phyloP scores from a whole-genome alignment of 805 yeast genomes.

The Ogataea polymorpha region DNA sequence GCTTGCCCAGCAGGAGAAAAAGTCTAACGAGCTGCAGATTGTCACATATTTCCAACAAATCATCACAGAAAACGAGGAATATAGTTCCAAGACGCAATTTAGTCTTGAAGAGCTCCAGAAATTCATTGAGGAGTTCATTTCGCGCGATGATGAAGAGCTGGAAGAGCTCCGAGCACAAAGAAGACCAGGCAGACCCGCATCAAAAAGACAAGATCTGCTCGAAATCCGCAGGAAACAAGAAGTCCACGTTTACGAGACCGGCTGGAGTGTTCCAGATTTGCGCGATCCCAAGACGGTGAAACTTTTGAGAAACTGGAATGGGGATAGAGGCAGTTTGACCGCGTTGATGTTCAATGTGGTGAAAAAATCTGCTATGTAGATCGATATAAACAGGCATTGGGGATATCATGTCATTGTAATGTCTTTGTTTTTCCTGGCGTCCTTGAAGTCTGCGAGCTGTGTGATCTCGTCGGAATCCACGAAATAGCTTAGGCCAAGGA shows the following conservation, averaged over 20 bases:
- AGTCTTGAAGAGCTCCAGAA: slow-evolving; percentile 55
- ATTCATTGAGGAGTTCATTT: slow-evolving; percentile 59
- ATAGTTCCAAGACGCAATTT: slow-evolving; percentile 41
- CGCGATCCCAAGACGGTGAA: slow-evolving; percentile 56
- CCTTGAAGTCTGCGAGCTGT: slow-evolving; percentile 7
- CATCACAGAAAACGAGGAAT: slow-evolving; percentile 37
- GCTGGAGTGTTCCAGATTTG: slow-evolving; percentile 71
- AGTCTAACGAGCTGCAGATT: slow-evolving; percentile 57
- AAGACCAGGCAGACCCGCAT: slow-evolving; percentile 85
- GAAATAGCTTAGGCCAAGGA: slow-evolving; percentile 29
- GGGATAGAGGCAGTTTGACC: slow-evolving; percentile 73
- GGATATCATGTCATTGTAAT: neutral
- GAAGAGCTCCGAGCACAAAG: slow-evolving; percentile 56
- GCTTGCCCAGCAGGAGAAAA: slow-evolving; percentile 52
- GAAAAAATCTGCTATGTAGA: slow-evolving; percentile 22
- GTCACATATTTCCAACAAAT: slow-evolving; percentile 58
- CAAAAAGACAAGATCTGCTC: slow-evolving; percentile 64
- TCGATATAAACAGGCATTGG: neutral
- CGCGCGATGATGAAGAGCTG: slow-evolving; percentile 75
- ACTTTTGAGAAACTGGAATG: slow-evolving; percentile 71
- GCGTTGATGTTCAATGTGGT: slow-evolving; percentile 49
- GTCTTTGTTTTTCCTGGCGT: neutral
- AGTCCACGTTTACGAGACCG: slow-evolving; percentile 58
- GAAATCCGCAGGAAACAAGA: slow-evolving; percentile 65
- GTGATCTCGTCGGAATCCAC: slow-evolving; percentile 19